Percentiles rank a stretch among this genome's conserved stretches.
phyloP scores from a whole-genome alignment of 352 stramenopile species.

The Halophytophthora batemanensis region DNA sequence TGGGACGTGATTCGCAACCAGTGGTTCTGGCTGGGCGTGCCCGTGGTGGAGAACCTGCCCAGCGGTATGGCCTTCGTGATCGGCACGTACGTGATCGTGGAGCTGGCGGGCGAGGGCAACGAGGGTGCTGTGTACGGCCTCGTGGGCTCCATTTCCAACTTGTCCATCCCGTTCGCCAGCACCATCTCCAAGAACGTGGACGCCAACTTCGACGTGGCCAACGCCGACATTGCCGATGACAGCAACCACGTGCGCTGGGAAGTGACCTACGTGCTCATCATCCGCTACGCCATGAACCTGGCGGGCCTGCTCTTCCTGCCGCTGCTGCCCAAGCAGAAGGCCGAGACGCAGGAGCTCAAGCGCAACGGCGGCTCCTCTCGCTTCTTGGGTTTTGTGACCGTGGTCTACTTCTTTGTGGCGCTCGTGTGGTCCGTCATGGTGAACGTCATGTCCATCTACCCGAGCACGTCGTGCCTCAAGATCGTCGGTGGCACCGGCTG shows the following conservation, averaged over 20 bases:
- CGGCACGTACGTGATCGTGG: conserved; percentile 39
- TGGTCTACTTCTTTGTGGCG: conserved; percentile 24
- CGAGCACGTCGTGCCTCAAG: conserved; percentile 18
- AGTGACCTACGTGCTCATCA: conserved; percentile 38
- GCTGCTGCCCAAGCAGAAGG: conserved; percentile 43
- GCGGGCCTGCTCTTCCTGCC: conserved; percentile 27
- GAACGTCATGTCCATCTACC: conserved; percentile 29
- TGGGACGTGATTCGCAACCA: conserved; percentile 40
- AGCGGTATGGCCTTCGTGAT: conserved; percentile 41
- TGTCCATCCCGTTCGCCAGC: conserved; percentile 35
- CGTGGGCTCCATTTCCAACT: conserved; percentile 39
- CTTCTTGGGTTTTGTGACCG: conserved; percentile 29
- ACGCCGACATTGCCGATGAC: conserved; percentile 40
- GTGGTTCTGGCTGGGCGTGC: conserved; percentile 47
- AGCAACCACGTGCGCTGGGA: conserved; percentile 30
- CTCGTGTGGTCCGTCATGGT: conserved; percentile 27
- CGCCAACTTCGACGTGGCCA: conserved; percentile 35
- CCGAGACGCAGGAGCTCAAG: conserved; percentile 38
- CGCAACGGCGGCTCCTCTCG: conserved; percentile 30
- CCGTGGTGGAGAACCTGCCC: conserved; percentile 32
- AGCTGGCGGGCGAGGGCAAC: conserved; percentile 41
- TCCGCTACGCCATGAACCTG: conserved; percentile 34
- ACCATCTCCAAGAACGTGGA: conserved; percentile 40
- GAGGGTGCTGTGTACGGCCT: conserved; percentile 46
- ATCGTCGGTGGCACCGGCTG: conserved; percentile 24